These are phyloP conservation scores for Corinectria fuckeliana DNA, from an alignment of 2,329 filamentous ascomycete species.

Conservation along the genomic window DNA sequence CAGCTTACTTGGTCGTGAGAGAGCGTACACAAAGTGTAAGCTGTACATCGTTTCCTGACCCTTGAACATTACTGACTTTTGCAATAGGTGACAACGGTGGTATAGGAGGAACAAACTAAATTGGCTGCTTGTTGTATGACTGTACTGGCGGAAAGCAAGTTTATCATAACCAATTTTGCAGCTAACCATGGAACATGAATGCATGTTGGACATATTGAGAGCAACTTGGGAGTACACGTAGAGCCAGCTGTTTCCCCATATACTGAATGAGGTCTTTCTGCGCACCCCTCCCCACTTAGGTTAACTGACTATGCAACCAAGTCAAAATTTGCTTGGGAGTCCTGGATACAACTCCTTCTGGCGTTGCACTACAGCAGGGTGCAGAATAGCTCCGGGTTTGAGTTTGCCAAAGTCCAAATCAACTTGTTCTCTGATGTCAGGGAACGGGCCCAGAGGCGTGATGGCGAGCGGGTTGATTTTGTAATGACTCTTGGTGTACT, in stretches of 20 bases:
- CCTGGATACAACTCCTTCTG: slow-evolving; percentile 32
- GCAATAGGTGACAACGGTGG: slow-evolving; percentile 9
- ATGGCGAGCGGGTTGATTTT: slow-evolving; percentile 38
- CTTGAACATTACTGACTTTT: neutral
- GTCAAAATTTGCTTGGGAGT: neutral
- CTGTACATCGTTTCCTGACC: neutral
- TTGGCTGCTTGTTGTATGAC: slow-evolving; percentile 15
- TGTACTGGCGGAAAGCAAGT: slow-evolving; percentile 3
- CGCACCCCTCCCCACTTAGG: too few relatives aligned
- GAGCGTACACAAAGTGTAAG: slow-evolving; percentile 33
- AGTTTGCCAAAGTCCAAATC: slow-evolving; percentile 30
- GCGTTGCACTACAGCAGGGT: slow-evolving; percentile 33
- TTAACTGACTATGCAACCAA: too few relatives aligned
- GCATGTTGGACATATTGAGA: too few relatives aligned
- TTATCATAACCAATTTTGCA: too few relatives aligned
- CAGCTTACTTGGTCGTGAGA: slow-evolving; percentile 27
- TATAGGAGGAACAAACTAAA: slow-evolving; percentile 9
- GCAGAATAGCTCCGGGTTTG: slow-evolving; percentile 28
- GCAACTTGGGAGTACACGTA: too few relatives aligned
- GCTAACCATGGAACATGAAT: too few relatives aligned
- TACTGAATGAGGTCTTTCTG: too few relatives aligned
- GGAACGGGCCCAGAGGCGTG: slow-evolving; percentile 37
- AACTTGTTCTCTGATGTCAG: slow-evolving; percentile 32
- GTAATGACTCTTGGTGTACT: slow-evolving; percentile 39
- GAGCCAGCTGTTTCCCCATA: too few relatives aligned